A percentile compares a stretch with the other conserved stretches of the same genome.
These are phyloP conservation scores for Huntiella decipiens DNA, from an alignment of 2,329 filamentous ascomycete species.

Conservation along the genomic window DNA sequence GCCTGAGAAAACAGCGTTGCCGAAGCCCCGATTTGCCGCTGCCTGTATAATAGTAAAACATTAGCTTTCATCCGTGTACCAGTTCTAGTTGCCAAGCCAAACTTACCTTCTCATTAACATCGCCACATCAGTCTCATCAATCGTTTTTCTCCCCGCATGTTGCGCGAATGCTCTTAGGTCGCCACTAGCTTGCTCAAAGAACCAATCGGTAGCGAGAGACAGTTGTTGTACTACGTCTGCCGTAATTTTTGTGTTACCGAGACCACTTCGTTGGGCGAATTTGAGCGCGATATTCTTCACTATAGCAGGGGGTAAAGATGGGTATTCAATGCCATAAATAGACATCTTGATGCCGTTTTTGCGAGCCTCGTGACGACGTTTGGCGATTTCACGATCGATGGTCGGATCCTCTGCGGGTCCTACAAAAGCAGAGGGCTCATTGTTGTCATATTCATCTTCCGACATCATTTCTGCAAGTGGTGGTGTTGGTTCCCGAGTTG, in stretches of 20 bases:
- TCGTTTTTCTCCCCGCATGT: slow-evolving; percentile 66
- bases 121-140: slow-evolving; percentile 69
- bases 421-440: slow-evolving; percentile 6
- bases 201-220: slow-evolving; percentile 71
- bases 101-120: slow-evolving; percentile 67
- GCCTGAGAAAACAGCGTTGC: slow-evolving; percentile 75
- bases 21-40: slow-evolving; percentile 52
- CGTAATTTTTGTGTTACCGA: slow-evolving; percentile 47
- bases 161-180: slow-evolving; percentile 63
- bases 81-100: slow-evolving; percentile 13
- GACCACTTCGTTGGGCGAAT: slow-evolving; percentile 47
- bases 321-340: slow-evolving; percentile 54
- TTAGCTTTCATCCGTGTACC: too few species aligned
- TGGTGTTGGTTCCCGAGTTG: not conserved
- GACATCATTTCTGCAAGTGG: slow-evolving; percentile 7
- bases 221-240: slow-evolving; percentile 58
- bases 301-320: slow-evolving; percentile 51
- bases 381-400: slow-evolving; percentile 2
- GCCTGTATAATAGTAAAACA: slow-evolving; percentile 30
- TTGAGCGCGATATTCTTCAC: slow-evolving; percentile 57
- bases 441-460: slow-evolving; percentile 8
- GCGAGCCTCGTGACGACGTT: slow-evolving; percentile 12
- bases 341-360: slow-evolving; percentile 40
- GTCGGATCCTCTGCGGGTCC: not conserved
- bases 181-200: slow-evolving; percentile 71